Conservation (phyloP, 1,139 yeast genomes). For the Sugiyamaella sp. region DNA sequence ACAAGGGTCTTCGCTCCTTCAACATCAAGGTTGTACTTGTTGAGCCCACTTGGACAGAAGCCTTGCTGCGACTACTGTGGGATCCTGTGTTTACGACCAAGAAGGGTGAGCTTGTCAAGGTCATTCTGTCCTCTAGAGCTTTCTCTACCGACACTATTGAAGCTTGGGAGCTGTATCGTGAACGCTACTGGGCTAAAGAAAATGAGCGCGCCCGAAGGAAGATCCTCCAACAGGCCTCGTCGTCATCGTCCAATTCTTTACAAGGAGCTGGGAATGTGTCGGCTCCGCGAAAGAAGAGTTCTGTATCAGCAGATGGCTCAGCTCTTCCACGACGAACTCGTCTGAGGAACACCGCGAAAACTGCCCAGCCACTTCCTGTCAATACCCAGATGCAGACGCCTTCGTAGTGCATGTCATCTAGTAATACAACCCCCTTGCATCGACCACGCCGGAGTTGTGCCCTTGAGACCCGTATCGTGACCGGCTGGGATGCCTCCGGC, state of each 20-base stretch:
- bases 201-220: conserved; percentile 57
- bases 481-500: no score
- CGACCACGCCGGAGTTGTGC: no score
- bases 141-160: conserved; percentile 84
- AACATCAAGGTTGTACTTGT: conserved; percentile 78
- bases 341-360: no score
- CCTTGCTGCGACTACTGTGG: conserved; percentile 32
- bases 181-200: conserved; percentile 91
- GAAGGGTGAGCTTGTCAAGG: conserved; percentile 51
- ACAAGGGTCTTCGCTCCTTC: conserved; percentile 82
- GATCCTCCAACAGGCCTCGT: conserved; percentile 24
- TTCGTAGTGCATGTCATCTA: no score
- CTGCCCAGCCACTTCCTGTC: no score
- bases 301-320: not conserved
- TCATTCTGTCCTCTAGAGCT: conserved; percentile 77
- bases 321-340: no score
- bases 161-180: conserved; percentile 93
- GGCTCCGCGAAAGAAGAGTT: conserved; percentile 4
- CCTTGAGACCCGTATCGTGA: no score
- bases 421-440: no score
- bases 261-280: not conserved
- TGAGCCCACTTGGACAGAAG: conserved; percentile 59
- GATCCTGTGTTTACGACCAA: conserved; percentile 34
- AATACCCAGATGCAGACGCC: no score
- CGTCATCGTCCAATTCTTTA: not conserved